Evolutionary conservation across 305 asterid genomes (phyloP).

Genomic region (Rubia tinctorum): DNA sequence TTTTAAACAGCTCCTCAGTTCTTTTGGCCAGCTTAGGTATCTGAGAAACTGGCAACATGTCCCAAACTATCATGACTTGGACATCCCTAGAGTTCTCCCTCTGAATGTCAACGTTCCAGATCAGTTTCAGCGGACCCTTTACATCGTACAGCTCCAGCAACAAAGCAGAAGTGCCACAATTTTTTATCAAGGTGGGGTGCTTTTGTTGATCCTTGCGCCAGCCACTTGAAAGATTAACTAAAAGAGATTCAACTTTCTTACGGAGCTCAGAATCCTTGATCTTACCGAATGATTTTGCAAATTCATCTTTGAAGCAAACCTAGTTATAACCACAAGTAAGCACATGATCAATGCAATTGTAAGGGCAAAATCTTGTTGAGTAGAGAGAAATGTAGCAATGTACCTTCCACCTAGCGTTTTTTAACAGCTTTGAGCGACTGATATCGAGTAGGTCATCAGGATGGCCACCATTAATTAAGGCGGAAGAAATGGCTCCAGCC

Average conservation of each 20-base stretch:
- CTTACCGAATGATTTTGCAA: constrained; percentile 31
- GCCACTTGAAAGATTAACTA: constrained; percentile 47
- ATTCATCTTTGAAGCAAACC: constrained; percentile 42
- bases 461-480: constrained; percentile 17
- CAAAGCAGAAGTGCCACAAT: constrained; percentile 20
- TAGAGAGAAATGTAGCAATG: background rate
- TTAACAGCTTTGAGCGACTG: constrained; percentile 25
- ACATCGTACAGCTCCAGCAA: constrained; percentile 37
- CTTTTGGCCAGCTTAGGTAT: constrained; percentile 23
- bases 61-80: constrained; percentile 50
- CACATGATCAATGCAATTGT: background rate
- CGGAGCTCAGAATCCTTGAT: constrained; percentile 18
- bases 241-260: constrained; percentile 30
- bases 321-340: background rate
- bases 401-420: constrained; percentile 50
- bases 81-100: constrained; percentile 27
- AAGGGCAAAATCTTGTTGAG: background rate
- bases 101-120: constrained; percentile 47
- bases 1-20: constrained; percentile 24
- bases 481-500: constrained; percentile 23
- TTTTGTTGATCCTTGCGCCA: constrained; percentile 31
- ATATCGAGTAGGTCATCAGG: constrained; percentile 24
- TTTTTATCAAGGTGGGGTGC: background rate
- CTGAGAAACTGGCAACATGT: constrained; percentile 28
- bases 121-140: constrained; percentile 32